Base-by-base conservation (phyloP, 164 flowering plant genomes). In the Platanus orientalis region DNA sequence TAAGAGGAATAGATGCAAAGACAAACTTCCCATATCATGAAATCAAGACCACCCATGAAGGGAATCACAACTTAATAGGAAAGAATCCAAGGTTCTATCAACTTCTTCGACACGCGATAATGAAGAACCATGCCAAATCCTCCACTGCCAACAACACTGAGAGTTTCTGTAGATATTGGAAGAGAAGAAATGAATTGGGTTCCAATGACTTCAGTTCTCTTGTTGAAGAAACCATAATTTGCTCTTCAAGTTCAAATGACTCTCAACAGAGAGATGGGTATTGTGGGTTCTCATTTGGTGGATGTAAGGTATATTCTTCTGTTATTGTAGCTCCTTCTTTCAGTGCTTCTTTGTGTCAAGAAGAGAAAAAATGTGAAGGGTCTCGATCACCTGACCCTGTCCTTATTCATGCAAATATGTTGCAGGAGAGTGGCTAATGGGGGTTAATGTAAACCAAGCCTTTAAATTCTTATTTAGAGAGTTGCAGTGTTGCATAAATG, bases 291-390 rank as follows among this genome's bases (percentile, higher is more conserved):
- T 66, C 77, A 17, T 58, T 63, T 75, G 79, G 82, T 26, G 55
- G 79, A 58, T 78, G 77, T 55, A 83, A 78, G 73, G 85, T 83
- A 60, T 78, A 83, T 64, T 79, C 85, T 61, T 79, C 85, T 61
- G 80, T 83, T 52, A 53, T 79, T 64, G 85, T 82, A 6, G 80
- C 86, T 65, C 89, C 84, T 69, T 81, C 86, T 45, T 80, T 81
- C 64, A 76, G 77, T 62, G 63, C 75, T 63, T 56, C 71, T 45
- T 27, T 24, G 12, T 49, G 48, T n/a, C n/a, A n/a, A 44, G 60
- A 61, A 53, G 64, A 29, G n/a, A 34, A 24, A 34, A 20, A 25
- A 25, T 34, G 36, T 34, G 54, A 61, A n/a, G 53, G 55, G 24
- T 36, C 23, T 13, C 48, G 57, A 17, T 24, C 47, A 52, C 32